These are phyloP conservation scores for Tinospora cordifolia DNA, from an alignment of 164 flowering plant genomes.

Conservation along the genomic window DNA sequence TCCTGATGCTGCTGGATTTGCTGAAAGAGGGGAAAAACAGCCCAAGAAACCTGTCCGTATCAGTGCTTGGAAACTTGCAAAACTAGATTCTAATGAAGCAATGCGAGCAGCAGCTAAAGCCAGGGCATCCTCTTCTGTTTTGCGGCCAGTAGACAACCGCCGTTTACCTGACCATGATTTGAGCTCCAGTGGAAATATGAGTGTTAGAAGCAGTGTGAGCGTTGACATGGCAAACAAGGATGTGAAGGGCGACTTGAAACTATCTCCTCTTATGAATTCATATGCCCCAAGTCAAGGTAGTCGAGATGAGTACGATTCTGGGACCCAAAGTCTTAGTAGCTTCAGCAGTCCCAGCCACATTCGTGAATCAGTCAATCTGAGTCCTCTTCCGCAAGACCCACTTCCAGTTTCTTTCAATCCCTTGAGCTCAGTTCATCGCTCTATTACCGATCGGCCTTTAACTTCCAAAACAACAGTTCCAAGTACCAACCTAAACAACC, in stretches of 20 bases:
- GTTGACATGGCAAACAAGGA: conserved; percentile 58
- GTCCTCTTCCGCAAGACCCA: conserved; percentile 69
- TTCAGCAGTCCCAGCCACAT: conserved; percentile 82
- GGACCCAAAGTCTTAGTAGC: conserved; percentile 83
- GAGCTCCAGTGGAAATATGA: conserved; percentile 73
- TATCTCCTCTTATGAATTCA: conserved; percentile 44
- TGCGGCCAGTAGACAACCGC: conserved; percentile 65
- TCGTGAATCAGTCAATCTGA: conserved; percentile 62
- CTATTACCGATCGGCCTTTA: conserved; percentile 30
- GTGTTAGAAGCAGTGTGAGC: conserved; percentile 74
- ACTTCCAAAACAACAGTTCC: conserved; percentile 26
- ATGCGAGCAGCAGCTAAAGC: conserved; percentile 90
- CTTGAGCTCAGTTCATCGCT: conserved; percentile 21
- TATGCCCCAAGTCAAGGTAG: conserved; percentile 77
- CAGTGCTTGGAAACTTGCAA: conserved; percentile 97
- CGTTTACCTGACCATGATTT: conserved; percentile 47
- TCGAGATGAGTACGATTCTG: conserved; percentile 71
- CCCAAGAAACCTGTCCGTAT: conserved; percentile 61
- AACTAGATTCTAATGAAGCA: conserved; percentile 75
- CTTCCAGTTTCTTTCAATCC: conserved; percentile 29
- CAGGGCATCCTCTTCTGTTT: conserved; percentile 89
- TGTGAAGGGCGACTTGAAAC: conserved; percentile 33
- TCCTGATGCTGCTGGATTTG: conserved; percentile 70
- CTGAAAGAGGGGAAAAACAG: conserved; percentile 44
- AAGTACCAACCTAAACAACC: conserved; percentile 19